Conservation (phyloP, 192 early-diverging fungal genomes). For the Gonapodya sp. region DNA sequence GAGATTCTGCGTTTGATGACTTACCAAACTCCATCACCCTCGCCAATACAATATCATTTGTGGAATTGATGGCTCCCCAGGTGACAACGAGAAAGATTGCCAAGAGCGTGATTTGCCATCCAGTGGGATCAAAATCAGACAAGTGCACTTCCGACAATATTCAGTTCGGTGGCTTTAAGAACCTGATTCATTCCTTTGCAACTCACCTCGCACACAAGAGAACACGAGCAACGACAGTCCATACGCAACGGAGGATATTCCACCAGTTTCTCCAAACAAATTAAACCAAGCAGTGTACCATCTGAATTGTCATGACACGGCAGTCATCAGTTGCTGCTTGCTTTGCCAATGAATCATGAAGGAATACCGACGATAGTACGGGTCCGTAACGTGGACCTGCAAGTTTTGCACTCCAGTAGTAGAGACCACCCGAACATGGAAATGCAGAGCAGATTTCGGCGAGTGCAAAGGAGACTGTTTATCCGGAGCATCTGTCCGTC, state of each 20-base stretch:
- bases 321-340: conserved; percentile 25
- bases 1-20: background rate
- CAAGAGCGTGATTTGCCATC: background rate
- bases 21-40: background rate
- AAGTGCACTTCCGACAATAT: background rate
- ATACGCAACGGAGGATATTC: background rate
- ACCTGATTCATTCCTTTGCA: background rate
- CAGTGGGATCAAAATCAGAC: background rate
- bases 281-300: conserved; percentile 37
- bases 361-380: background rate
- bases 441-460: conserved; percentile 40
- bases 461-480: background rate
- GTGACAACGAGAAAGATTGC: background rate
- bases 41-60: background rate
- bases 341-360: background rate
- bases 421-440: conserved; percentile 38
- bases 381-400: conserved; percentile 15
- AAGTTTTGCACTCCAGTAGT: conserved; percentile 39
- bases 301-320: too few relatives aligned
- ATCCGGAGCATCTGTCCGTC: background rate
- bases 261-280: background rate
- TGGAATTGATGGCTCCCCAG: background rate
- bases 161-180: background rate
- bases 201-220: background rate
- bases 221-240: background rate